A percentile compares a stretch with the other conserved stretches of the same genome.
These are phyloP conservation scores for Trichoderma asperellum DNA, from an alignment of 2,329 filamentous ascomycete species.

Conservation along the genomic window DNA sequence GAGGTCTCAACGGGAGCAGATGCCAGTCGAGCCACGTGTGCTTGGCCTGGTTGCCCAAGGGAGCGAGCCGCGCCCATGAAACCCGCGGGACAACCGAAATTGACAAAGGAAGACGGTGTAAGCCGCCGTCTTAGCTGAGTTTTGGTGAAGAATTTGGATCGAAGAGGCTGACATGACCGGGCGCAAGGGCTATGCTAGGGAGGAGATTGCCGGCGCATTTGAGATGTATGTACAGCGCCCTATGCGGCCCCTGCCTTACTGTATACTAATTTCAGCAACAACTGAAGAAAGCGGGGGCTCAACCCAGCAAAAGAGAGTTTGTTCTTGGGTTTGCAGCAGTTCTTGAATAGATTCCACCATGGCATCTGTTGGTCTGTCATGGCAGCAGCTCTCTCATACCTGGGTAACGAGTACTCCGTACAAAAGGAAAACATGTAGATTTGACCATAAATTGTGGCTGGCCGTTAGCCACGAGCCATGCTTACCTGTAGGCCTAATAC, in stretches of 20 bases:
- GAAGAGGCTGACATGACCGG: background rate
- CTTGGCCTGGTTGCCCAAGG: background rate
- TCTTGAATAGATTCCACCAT: background rate
- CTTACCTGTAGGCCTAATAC: background rate
- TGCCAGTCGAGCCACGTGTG: conserved; percentile 14
- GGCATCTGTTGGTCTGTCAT: background rate
- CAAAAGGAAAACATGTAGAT: background rate
- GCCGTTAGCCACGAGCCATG: background rate
- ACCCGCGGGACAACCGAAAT: conserved; percentile 13
- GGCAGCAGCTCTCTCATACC: background rate
- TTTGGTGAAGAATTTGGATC: background rate
- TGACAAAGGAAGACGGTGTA: background rate
- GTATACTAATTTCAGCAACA: background rate
- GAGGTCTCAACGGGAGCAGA: background rate
- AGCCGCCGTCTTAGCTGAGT: background rate
- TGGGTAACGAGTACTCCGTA: too few relatives aligned
- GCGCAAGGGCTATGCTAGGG: background rate
- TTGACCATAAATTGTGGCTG: background rate
- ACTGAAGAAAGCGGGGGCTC: background rate
- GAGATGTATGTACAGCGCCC: background rate
- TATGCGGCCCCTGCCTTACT: background rate
- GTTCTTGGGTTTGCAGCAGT: background rate
- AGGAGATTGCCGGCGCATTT: background rate
- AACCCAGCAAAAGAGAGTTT: background rate
- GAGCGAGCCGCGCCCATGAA: background rate